phyloP scores from a whole-genome alignment of 352 stramenopile species.

The Blastocystis sp. region DNA sequence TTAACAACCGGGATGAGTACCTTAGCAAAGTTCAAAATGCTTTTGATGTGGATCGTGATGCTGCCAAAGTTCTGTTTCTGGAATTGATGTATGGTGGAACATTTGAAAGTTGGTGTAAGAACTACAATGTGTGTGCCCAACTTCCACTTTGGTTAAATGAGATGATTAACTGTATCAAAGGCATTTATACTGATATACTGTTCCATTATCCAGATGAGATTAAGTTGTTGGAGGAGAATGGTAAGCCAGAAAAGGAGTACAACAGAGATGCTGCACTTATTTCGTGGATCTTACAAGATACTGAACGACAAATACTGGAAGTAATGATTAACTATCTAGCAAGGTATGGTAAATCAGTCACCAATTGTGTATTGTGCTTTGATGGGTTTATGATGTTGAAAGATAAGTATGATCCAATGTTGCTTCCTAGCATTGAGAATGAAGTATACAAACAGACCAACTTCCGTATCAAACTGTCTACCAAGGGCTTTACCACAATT shows the following conservation, averaged over 20 bases:
- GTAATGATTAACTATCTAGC: not conserved
- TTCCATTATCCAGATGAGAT: not conserved
- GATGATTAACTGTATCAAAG: not conserved
- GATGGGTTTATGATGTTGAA: slow-evolving; percentile 13
- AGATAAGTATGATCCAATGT: not conserved
- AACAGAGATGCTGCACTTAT: not conserved
- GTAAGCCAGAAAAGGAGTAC: not conserved
- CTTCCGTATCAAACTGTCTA: not conserved
- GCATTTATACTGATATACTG: not conserved
- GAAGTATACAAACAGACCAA: not conserved
- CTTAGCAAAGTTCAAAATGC: not conserved
- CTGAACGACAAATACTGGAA: not conserved
- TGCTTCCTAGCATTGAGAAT: not conserved
- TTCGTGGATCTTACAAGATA: not conserved
- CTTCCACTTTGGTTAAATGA: not conserved
- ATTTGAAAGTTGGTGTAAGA: not conserved
- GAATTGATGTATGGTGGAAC: slow-evolving; percentile 9
- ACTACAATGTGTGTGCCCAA: not conserved
- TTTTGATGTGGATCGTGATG: not conserved
- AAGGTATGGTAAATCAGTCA: not conserved
- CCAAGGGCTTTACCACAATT: not conserved
- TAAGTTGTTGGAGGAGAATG: not conserved
- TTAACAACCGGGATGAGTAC: not conserved
- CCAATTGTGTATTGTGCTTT: not conserved
- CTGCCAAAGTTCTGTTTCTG: not conserved